Conservation (phyloP, 2,329 filamentous ascomycete species). For the Zelopaecilomyces penicillatus region DNA sequence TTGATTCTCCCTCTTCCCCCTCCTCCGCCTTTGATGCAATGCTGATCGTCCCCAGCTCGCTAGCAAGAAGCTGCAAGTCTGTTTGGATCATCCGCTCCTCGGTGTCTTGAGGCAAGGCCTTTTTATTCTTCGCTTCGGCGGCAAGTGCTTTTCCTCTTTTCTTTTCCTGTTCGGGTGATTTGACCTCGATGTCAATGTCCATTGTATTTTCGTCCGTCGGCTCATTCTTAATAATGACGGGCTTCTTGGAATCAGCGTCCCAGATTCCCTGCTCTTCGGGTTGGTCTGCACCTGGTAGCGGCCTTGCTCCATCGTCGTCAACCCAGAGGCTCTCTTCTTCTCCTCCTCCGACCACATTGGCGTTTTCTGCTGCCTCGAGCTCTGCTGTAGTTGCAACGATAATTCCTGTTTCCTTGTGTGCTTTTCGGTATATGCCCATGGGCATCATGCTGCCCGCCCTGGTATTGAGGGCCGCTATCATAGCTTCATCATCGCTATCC, state of each 20-base stretch:
- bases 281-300: slow-evolving; percentile 19
- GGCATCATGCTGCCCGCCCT: slow-evolving; percentile 33
- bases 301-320: slow-evolving; percentile 24
- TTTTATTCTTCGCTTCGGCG: slow-evolving; percentile 19
- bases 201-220: slow-evolving; percentile 33
- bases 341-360: slow-evolving; percentile 17
- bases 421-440: slow-evolving; percentile 47
- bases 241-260: slow-evolving; percentile 30
- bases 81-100: slow-evolving; percentile 32
- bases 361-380: slow-evolving; percentile 45
- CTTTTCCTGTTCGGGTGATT: slow-evolving; percentile 14
- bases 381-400: slow-evolving; percentile 50
- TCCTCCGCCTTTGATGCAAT: slow-evolving; percentile 17
- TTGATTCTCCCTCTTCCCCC: slow-evolving; percentile 19
- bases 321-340: slow-evolving; percentile 41
- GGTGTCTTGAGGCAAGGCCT: slow-evolving; percentile 22
- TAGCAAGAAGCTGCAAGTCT: slow-evolving; percentile 33
- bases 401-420: slow-evolving; percentile 46
- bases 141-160: slow-evolving; percentile 16
- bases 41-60: slow-evolving; percentile 32
- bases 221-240: slow-evolving; percentile 36
- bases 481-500: slow-evolving; percentile 36
- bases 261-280: slow-evolving; percentile 34
- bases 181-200: slow-evolving; percentile 30
- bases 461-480: slow-evolving; percentile 26